These are phyloP conservation scores for Phaeodactylum tricornutum DNA, from an alignment of 108 stramenopile genomes.

Conservation along the genomic window DNA sequence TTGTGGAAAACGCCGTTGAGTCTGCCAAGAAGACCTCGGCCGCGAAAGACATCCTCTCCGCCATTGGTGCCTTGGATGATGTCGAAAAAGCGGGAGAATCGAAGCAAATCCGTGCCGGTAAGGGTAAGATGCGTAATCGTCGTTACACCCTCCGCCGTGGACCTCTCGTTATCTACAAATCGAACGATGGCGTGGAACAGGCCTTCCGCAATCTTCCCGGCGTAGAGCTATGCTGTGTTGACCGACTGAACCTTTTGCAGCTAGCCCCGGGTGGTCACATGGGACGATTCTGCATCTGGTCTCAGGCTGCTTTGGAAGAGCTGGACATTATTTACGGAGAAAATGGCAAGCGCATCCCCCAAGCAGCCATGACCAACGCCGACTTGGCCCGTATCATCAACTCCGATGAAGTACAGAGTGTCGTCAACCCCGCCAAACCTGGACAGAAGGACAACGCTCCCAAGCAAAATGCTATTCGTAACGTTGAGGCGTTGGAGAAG, in stretches of 20 bases:
- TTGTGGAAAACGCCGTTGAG: slow-evolving; percentile 77
- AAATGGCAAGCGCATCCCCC: slow-evolving; percentile 79
- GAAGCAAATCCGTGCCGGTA: slow-evolving; percentile 92
- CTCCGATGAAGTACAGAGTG: slow-evolving; percentile 95
- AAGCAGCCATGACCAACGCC: slow-evolving; percentile 91
- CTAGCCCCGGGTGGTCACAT: slow-evolving; percentile 99
- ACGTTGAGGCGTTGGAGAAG: slow-evolving; percentile 76
- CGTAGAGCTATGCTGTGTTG: slow-evolving; percentile 93
- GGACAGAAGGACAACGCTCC: slow-evolving; percentile 53
- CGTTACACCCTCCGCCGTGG: slow-evolving; percentile 93
- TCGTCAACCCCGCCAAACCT: slow-evolving; percentile 82
- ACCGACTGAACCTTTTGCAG: slow-evolving; percentile 92
- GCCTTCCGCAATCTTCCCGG: slow-evolving; percentile 98
- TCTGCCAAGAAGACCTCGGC: slow-evolving; percentile 82
- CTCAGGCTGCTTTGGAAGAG: slow-evolving; percentile 91
- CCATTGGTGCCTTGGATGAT: slow-evolving; percentile 89
- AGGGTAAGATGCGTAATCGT: slow-evolving; percentile 98
- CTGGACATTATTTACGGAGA: slow-evolving; percentile 92
- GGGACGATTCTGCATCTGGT: slow-evolving; percentile 98
- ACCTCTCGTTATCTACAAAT: slow-evolving; percentile 92
- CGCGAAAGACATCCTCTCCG: slow-evolving; percentile 83
- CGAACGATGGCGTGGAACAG: slow-evolving; percentile 83
- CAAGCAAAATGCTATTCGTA: slow-evolving; percentile 93
- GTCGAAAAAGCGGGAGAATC: slow-evolving; percentile 93
- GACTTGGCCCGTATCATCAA: slow-evolving; percentile 98